Evolutionary conservation across 345 rosid species (phyloP), one percentile per base, ranked within the genome.

Genomic region (Limnanthes douglasii): DNA sequence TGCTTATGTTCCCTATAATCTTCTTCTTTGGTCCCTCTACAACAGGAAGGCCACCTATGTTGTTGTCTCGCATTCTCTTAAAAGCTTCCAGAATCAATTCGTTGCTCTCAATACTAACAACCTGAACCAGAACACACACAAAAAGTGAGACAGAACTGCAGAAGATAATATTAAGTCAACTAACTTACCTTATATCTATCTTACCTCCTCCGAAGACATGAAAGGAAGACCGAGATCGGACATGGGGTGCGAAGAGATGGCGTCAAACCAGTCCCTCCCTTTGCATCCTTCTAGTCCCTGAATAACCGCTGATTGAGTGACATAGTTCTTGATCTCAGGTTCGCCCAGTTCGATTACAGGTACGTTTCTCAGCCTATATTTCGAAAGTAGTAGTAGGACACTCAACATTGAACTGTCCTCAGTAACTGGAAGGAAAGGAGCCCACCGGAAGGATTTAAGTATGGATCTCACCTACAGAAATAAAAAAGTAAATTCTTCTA

Each of bases 181-280:
- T n/a, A n/a, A n/a, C n/a, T n/a, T n/a, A n/a, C n/a, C n/a, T n/a
- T n/a, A n/a, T 19, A 11, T 15, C 1, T 4, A 12, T 8, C 32
- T 47, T 19, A 73, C 96, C 82, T 75, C 57, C n/a, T 59, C 39
- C 1, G 76, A 14, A 13, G 82, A 67, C 78, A 78, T 73, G 43
- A 88, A 75, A 31, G 93, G 97, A 31, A 88, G 80, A 39, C 97
- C 97, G 3, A 78, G 54, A 61, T 82, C 83, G 18, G 79, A 55
- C 29, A 88, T 72, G n/a, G 75, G 62, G 7, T 39, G 53, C 29
- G 73, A 43, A 0, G 93, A 54, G 17, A 82, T 75, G 42, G 62
- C 57, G 51, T 88, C 95, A 21, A 88, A 88, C 95, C 95, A 88
- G 56, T 78, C 95, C 66, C 93, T 75, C 6, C 97, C 94, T 48